Percentiles rank a stretch among this genome's conserved stretches.
These are phyloP conservation scores for Bonia amplexicaulis DNA, from an alignment of 176 grass and related monocot species.

Conservation along the genomic window DNA sequence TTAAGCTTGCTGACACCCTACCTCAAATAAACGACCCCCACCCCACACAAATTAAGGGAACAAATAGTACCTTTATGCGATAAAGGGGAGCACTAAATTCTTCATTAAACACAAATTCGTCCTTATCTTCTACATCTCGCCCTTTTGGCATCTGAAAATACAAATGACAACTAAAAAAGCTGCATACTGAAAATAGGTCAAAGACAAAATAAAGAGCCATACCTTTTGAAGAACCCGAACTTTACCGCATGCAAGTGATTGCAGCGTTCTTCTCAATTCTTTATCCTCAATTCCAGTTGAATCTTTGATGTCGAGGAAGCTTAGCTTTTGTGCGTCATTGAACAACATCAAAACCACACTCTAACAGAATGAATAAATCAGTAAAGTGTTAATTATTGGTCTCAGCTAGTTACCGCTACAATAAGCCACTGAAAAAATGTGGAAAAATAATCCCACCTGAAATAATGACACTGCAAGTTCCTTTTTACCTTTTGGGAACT, in stretches of 20 bases:
- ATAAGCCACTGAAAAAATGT: constrained; percentile 11
- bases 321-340: constrained; percentile 90
- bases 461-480: constrained; percentile 98
- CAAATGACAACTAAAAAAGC: constrained; percentile 24
- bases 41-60: neutral
- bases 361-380: constrained; percentile 31
- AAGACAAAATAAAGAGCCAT: constrained; percentile 13
- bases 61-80: constrained; percentile 81
- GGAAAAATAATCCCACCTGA: constrained; percentile 52
- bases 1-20: constrained; percentile 18
- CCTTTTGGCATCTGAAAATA: constrained; percentile 89
- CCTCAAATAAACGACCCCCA: neutral
- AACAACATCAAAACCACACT: constrained; percentile 96
- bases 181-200: constrained; percentile 16
- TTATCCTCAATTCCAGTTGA: constrained; percentile 95
- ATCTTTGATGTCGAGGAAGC: constrained; percentile 89
- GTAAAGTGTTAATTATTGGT: neutral
- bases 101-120: constrained; percentile 88
- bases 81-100: constrained; percentile 93
- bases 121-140: constrained; percentile 87
- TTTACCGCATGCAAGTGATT: constrained; percentile 98
- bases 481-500: constrained; percentile 98
- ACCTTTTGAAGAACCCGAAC: constrained; percentile 98
- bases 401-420: neutral
- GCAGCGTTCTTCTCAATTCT: constrained; percentile 95